phyloP scores from a whole-genome alignment of 148 eudicot genomes.

The Pharnaceum exiguum region DNA sequence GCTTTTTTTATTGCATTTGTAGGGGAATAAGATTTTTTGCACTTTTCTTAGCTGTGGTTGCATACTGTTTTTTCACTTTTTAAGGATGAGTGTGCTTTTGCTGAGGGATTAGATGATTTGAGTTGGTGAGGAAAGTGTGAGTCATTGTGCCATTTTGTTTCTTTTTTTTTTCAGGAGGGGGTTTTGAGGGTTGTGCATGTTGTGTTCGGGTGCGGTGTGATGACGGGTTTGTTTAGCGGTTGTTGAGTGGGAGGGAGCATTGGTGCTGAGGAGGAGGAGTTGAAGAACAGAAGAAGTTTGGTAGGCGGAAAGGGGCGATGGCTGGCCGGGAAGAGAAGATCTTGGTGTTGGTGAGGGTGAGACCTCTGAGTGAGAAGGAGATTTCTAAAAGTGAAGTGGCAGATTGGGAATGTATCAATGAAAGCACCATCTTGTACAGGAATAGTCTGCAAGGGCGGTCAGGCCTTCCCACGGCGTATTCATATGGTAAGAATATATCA shows the following conservation, averaged over 20 bases:
- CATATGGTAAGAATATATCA: slow-evolving; percentile 57
- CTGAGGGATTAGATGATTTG: slow-evolving; percentile 25
- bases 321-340: slow-evolving; percentile 77
- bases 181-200: slow-evolving; percentile 8
- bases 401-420: slow-evolving; percentile 97
- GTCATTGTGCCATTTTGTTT: slow-evolving; percentile 9
- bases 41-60: slow-evolving; percentile 32
- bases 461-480: slow-evolving; percentile 79
- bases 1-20: neutral
- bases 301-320: slow-evolving; percentile 38
- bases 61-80: slow-evolving; percentile 16
- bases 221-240: slow-evolving; percentile 6
- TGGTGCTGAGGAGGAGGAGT: slow-evolving; percentile 56
- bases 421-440: slow-evolving; percentile 69
- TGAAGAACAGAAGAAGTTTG: slow-evolving; percentile 61
- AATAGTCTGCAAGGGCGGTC: slow-evolving; percentile 96
- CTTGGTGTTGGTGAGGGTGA: slow-evolving; percentile 82
- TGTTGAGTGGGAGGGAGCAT: slow-evolving; percentile 64
- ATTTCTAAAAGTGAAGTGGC: slow-evolving; percentile 62
- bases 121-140: slow-evolving; percentile 16
- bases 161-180: slow-evolving; percentile 3
- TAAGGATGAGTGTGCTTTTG: slow-evolving; percentile 9
- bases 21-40: slow-evolving; percentile 26
- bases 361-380: slow-evolving; percentile 89
- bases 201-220: slow-evolving; percentile 18